These are phyloP conservation scores for Eucalyptus sp. DNA, from an alignment of 345 rosid species.

Conservation along the genomic window DNA sequence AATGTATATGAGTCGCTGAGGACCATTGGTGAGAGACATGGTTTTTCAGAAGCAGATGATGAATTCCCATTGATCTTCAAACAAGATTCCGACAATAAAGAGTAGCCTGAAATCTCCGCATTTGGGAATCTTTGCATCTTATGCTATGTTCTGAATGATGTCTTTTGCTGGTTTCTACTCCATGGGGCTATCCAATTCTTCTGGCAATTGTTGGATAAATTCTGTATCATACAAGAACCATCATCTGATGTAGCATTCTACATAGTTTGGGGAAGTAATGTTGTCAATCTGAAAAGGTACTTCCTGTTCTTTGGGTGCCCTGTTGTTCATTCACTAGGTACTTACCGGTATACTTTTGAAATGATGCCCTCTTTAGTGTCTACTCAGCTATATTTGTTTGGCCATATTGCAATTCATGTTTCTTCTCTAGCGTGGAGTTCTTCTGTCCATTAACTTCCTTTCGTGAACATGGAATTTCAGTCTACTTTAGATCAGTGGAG, in stretches of 20 bases:
- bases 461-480: neutral
- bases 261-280: neutral
- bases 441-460: neutral
- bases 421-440: neutral
- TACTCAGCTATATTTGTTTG: neutral
- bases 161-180: neutral
- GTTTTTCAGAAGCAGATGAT: constrained; percentile 4
- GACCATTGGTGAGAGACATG: constrained; percentile 4
- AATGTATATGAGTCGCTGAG: constrained; percentile 25
- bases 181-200: neutral
- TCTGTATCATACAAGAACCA: neutral
- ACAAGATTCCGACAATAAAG: constrained; percentile 13
- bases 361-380: neutral
- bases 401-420: neutral
- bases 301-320: neutral
- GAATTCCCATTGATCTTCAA: constrained; percentile 11
- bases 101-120: neutral
- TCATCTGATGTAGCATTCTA: neutral
- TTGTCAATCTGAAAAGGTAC: neutral
- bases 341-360: neutral
- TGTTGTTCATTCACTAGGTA: neutral
- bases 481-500: neutral
- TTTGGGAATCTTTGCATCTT: constrained; percentile 1
- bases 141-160: neutral
- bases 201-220: constrained; percentile 1